phyloP scores from a whole-genome alignment of 208 protist species.

The Crithidia bombi region DNA sequence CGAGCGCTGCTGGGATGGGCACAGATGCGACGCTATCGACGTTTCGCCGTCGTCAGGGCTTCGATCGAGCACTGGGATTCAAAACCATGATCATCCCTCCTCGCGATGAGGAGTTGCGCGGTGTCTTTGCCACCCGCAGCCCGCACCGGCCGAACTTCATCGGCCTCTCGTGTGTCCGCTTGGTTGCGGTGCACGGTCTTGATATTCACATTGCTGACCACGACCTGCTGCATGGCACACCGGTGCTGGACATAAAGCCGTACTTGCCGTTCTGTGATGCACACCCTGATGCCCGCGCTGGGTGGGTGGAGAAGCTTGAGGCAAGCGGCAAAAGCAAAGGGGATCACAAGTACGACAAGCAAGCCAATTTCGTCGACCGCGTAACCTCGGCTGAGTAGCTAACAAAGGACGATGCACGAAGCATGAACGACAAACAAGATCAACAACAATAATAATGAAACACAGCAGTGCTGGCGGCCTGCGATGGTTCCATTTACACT shows the following conservation, averaged over 20 bases:
- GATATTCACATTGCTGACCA: constrained; percentile 91
- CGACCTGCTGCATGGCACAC: constrained; percentile 96
- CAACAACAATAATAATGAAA: too few relatives aligned
- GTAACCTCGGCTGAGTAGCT: constrained; percentile 17
- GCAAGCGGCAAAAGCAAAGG: constrained; percentile 60
- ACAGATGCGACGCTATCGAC: constrained; percentile 19
- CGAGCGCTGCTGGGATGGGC: neutral
- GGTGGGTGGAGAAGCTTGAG: constrained; percentile 86
- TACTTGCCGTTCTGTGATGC: constrained; percentile 93
- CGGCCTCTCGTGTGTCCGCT: constrained; percentile 84
- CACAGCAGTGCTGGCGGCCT: too few relatives aligned
- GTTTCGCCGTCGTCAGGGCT: constrained; percentile 61
- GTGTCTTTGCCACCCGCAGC: constrained; percentile 92
- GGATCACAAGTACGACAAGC: constrained; percentile 79
- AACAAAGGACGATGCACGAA: neutral
- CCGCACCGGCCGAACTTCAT: constrained; percentile 94
- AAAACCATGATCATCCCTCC: constrained; percentile 89
- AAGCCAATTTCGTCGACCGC: constrained; percentile 63
- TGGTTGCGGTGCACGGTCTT: constrained; percentile 80
- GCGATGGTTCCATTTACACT: too few relatives aligned
- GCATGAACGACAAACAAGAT: too few relatives aligned
- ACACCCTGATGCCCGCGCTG: constrained; percentile 72
- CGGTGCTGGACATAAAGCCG: constrained; percentile 97
- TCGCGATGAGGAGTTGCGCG: constrained; percentile 75
- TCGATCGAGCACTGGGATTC: constrained; percentile 64